Evolutionary conservation across 169 alveolate genomes (phyloP).

Genomic region (Plasmodium malariae): DNA sequence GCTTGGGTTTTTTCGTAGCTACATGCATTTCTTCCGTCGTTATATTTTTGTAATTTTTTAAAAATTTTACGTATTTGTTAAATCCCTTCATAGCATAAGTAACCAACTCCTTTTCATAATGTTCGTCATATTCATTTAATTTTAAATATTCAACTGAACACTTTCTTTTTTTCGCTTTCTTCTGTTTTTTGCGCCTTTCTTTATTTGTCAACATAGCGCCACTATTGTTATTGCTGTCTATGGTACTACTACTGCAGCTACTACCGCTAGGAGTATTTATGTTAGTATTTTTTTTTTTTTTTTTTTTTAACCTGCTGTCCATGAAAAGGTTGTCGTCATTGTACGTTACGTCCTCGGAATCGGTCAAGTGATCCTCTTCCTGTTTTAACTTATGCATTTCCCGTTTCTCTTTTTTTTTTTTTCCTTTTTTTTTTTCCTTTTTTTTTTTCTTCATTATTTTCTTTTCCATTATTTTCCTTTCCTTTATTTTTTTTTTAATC

Average conservation of each 20-base stretch:
- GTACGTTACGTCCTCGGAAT: constrained; percentile 35
- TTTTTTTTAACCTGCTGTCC: constrained; percentile 40
- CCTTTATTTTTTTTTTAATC: constrained; percentile 3
- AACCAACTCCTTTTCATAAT: constrained; percentile 25
- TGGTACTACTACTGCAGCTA: too few species aligned
- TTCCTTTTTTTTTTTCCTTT: constrained; percentile 6
- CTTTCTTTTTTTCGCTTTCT: constrained; percentile 1
- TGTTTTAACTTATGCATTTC: neutral
- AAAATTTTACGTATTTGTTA: constrained; percentile 37
- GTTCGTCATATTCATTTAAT: constrained; percentile 18
- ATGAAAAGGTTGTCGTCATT: constrained; percentile 63
- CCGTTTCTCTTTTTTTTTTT: neutral
- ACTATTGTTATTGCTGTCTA: neutral
- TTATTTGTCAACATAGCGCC: neutral
- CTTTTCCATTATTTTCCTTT: neutral
- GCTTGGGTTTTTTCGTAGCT: constrained; percentile 14
- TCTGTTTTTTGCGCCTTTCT: neutral
- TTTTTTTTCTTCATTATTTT: constrained; percentile 44
- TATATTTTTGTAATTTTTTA: constrained; percentile 43
- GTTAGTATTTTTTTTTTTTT: neutral
- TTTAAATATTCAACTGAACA: neutral
- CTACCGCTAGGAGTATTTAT: too few species aligned
- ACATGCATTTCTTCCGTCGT: neutral
- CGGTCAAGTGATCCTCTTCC: neutral
- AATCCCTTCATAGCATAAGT: constrained; percentile 36